Conservation (phyloP, 2,329 filamentous ascomycete genomes). For the Volutella citrinella region DNA sequence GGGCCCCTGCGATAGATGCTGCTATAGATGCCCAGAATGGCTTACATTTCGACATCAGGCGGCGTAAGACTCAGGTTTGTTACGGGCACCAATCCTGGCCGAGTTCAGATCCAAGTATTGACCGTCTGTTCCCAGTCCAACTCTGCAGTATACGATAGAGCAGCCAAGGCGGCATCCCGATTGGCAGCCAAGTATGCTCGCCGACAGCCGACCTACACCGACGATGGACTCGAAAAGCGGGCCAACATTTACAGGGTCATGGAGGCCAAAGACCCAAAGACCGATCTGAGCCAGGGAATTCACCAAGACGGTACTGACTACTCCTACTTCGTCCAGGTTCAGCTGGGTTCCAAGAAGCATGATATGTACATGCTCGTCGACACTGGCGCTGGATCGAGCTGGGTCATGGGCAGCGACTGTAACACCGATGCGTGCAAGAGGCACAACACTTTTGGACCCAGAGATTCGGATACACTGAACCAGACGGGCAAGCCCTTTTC, state of each 20-base stretch:
- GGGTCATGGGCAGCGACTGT: slow-evolving; percentile 77
- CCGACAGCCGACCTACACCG: slow-evolving; percentile 9
- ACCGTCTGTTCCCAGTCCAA: no score
- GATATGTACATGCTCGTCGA: slow-evolving; percentile 62
- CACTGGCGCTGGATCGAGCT: slow-evolving; percentile 69
- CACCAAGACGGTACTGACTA: slow-evolving; percentile 64
- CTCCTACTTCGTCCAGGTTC: slow-evolving; percentile 60
- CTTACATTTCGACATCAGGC: slow-evolving; percentile 41
- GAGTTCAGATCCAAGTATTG: no score
- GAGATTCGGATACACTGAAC: slow-evolving; percentile 63
- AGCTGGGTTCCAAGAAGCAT: slow-evolving; percentile 53
- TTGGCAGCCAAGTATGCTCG: slow-evolving; percentile 38
- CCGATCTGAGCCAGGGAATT: slow-evolving; percentile 51
- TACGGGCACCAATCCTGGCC: no score
- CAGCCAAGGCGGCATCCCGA: slow-evolving; percentile 36
- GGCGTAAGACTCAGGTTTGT: slow-evolving; percentile 33
- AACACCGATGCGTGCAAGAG: slow-evolving; percentile 60
- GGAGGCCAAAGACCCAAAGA: slow-evolving; percentile 42
- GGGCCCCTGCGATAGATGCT: slow-evolving; percentile 16
- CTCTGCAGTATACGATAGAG: slow-evolving; percentile 32
- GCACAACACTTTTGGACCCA: slow-evolving; percentile 67
- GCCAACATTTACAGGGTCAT: slow-evolving; percentile 47
- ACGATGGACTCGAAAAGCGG: slow-evolving; percentile 30
- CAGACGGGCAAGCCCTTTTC: slow-evolving; percentile 53
- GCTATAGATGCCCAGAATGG: slow-evolving; percentile 12